These are phyloP conservation scores for Nakaseomyces nivariensis DNA, from an alignment of 1,139 yeast genomes.

Conservation along the genomic window DNA sequence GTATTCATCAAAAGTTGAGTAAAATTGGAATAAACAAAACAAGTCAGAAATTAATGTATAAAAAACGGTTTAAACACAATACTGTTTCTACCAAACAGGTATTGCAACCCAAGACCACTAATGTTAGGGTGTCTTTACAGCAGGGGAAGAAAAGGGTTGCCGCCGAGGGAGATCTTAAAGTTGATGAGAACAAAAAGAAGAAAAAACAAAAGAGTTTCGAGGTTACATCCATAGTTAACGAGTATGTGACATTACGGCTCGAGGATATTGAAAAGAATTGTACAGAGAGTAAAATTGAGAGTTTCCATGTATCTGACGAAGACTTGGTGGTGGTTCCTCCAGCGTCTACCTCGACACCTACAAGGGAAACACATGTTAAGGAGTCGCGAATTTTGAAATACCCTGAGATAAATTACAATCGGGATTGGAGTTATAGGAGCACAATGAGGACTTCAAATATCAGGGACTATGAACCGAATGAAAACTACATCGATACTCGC, in stretches of 20 bases:
- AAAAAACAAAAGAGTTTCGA: not conserved
- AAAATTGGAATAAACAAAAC: too few relatives aligned
- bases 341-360: not conserved
- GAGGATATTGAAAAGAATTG: not conserved
- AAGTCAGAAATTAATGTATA: not conserved
- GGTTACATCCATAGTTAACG: not conserved
- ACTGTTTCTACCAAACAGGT: not conserved
- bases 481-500: not conserved
- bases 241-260: not conserved
- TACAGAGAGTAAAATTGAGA: not conserved
- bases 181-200: not conserved
- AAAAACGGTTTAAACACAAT: not conserved
- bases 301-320: not conserved
- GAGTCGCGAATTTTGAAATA: not conserved
- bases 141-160: slow-evolving; percentile 1
- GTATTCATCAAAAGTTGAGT: too few relatives aligned
- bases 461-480: not conserved
- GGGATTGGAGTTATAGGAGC: not conserved
- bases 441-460: not conserved
- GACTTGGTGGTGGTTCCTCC: not conserved
- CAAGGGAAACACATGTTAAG: not conserved
- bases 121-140: slow-evolving; percentile 1
- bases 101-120: slow-evolving; percentile 9
- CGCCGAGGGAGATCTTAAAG: not conserved
- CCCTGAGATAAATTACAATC: not conserved